A percentile compares a stretch with the other conserved stretches of the same genome.
phyloP scores from a whole-genome alignment of 768 basidiomycete genomes.

The Tubosaeta sp. region DNA sequence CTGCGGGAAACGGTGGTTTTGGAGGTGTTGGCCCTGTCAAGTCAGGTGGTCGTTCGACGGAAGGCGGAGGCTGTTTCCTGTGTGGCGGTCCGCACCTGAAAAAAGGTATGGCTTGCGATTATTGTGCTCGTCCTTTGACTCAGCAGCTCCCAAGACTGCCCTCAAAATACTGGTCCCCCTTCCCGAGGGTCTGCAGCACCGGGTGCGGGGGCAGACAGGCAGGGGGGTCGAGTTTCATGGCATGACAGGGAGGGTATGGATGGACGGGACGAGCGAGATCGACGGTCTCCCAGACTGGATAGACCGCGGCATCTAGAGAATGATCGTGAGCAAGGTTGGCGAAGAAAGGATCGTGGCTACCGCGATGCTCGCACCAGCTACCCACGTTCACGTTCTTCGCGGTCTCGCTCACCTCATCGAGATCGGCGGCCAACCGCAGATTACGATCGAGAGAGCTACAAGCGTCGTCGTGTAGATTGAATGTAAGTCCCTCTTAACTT shows the following conservation, averaged over 20 bases:
- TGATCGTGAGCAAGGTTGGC: constrained; percentile 17
- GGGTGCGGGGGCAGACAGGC: constrained; percentile 28
- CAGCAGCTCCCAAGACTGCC: constrained; percentile 39
- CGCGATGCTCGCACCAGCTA: constrained; percentile 17
- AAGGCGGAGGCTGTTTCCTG: constrained; percentile 77
- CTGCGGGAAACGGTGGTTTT: constrained; percentile 56
- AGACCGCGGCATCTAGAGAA: constrained; percentile 23
- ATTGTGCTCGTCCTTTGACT: constrained; percentile 4
- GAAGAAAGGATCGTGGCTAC: constrained; percentile 14
- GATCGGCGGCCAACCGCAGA: constrained; percentile 23
- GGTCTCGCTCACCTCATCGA: constrained; percentile 33
- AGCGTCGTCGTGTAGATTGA: constrained; percentile 57
- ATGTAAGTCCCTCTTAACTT: constrained; percentile 16
- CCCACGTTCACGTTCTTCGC: constrained; percentile 27
- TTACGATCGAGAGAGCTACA: constrained; percentile 36
- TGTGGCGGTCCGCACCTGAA: constrained; percentile 95
- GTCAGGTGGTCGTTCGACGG: constrained; percentile 50
- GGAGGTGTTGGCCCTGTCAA: constrained; percentile 55
- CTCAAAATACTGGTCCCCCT: constrained; percentile 44
- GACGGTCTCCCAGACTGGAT: constrained; percentile 21
- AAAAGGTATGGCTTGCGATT: constrained; percentile 52
- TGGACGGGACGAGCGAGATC: constrained; percentile 18
- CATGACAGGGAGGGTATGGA: constrained; percentile 24
- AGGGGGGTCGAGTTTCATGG: constrained; percentile 37
- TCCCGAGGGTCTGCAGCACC: constrained; percentile 22